phyloP scores from a whole-genome alignment of 2,329 filamentous ascomycete species.

The Penicillium sp. region DNA sequence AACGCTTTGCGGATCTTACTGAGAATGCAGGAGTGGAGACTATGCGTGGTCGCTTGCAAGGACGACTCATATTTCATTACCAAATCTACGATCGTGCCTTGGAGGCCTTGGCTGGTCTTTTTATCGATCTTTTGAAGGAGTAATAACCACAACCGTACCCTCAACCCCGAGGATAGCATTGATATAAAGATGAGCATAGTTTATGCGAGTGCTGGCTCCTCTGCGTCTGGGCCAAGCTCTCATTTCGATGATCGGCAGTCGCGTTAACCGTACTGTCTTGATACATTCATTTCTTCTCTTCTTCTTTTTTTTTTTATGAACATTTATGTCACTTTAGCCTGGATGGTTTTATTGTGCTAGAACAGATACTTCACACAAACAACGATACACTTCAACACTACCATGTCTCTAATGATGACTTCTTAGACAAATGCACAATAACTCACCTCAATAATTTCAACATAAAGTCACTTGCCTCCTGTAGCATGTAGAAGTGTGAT shows the following conservation, averaged over 20 bases:
- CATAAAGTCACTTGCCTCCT: neutral
- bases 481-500: neutral
- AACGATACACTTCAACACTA: neutral
- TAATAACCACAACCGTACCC: slow-evolving; percentile 10
- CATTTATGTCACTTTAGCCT: neutral
- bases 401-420: neutral
- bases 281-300: neutral
- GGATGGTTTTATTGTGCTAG: neutral
- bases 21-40: no score
- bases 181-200: slow-evolving; percentile 22
- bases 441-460: neutral
- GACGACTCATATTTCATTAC: no score
- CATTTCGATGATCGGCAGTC: slow-evolving; percentile 1
- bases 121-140: no score
- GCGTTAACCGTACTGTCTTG: neutral
- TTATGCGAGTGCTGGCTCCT: slow-evolving; percentile 26
- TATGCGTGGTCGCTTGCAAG: no score
- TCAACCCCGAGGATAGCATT: slow-evolving; percentile 15
- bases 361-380: neutral
- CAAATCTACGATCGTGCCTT: no score
- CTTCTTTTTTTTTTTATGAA: neutral
- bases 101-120: no score
- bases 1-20: no score
- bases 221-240: slow-evolving; percentile 6
- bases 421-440: neutral